Evolutionary conservation across 1,139 yeast species (phyloP), one percentile per base, ranked within the genome.

Genomic region (Geotrichum reessii): DNA sequence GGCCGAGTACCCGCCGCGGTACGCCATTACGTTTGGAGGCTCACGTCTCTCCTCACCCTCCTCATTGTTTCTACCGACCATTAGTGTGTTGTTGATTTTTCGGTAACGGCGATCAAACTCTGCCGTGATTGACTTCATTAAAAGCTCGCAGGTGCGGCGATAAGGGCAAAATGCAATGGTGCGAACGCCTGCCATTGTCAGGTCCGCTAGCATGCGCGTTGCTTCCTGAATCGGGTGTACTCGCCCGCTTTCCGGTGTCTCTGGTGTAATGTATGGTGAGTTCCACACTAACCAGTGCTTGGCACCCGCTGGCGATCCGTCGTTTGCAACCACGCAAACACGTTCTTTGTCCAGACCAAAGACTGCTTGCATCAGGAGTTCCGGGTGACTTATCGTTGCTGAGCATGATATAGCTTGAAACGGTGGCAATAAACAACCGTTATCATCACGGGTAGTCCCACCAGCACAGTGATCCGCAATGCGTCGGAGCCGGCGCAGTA

Each of bases 1-100:
- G 3, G 90, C 85, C 5, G 96, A 84, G 67, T 93, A 93, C 0
- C 99, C 99, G 37, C 99, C 99, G 63, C 99, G 77, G 66, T 93
- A 93, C 48, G 96, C 84, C 95, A 90, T 89, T 1, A 93, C 87
- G 60, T 86, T 87, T 6, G 82, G 71, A 6, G 78, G 25, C 14
- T 52, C 22, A 7, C 72, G 68, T 19, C 78, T 74, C 47, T 75
- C 75, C 62, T n/a, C n/a, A n/a, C n/a, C n/a, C n/a, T 61, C 47
- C 8, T 22, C 58, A 52, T 55, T 50, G 28, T 44, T 27, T 11
- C 7, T 9, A 17, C 4, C 14, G 9, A 14, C 28, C 37, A 27
- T 49, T 9, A 14, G 28, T 22, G 17, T 46, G 14, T 25, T 17
- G 28, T 46, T 46, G n/a, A 21, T 28, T 46, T 37, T 37, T 31